Evolutionary conservation across 208 protist genomes (phyloP).

Genomic region (Trypanosomatidae sp.): DNA sequence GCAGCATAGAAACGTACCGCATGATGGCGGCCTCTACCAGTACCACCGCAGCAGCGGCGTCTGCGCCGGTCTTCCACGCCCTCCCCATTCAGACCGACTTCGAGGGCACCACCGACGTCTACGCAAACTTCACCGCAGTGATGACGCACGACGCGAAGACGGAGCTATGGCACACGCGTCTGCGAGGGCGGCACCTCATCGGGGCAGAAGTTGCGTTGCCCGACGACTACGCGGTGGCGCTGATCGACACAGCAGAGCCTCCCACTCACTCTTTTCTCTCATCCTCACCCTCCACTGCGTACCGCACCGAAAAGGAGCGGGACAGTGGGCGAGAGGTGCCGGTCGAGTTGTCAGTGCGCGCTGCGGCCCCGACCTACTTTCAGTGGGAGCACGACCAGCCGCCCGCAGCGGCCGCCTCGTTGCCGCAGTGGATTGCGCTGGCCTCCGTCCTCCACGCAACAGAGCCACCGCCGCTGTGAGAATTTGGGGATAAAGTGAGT

Average conservation of each 20-base stretch:
- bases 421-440: conserved; percentile 58
- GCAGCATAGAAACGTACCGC: no score
- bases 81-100: conserved; percentile 72
- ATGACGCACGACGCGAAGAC: conserved; percentile 14
- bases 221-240: conserved; percentile 28
- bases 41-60: neutral
- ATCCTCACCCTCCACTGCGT: neutral
- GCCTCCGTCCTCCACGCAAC: conserved; percentile 36
- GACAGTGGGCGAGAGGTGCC: neutral
- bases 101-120: conserved; percentile 65
- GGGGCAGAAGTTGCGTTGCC: conserved; percentile 37
- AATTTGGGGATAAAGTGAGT: no score
- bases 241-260: neutral
- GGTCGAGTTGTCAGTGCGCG: conserved; percentile 23
- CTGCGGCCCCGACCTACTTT: conserved; percentile 26
- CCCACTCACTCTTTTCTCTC: neutral
- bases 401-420: conserved; percentile 26
- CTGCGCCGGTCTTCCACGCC: conserved; percentile 35
- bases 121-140: conserved; percentile 52
- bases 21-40: no score
- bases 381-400: conserved; percentile 67
- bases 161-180: conserved; percentile 10
- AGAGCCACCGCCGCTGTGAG: no score
- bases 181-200: conserved; percentile 37
- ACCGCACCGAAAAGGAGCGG: no score